Conservation (phyloP, 345 rosid genomes). For the Anacardium occidentale region DNA sequence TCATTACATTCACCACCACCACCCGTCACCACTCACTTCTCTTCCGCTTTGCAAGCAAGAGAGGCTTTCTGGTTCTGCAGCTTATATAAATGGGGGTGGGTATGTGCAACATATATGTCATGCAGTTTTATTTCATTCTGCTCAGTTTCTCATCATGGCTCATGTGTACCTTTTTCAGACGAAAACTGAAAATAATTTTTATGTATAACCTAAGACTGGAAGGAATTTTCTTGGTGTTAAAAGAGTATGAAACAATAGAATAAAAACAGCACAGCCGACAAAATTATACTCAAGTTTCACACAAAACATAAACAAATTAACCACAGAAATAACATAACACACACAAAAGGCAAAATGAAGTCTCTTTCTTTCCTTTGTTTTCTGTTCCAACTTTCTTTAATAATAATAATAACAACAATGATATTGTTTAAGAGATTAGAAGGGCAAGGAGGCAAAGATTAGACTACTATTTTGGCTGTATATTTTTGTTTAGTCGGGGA, state of each 20-base stretch:
- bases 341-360: not conserved
- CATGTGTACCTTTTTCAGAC: not conserved
- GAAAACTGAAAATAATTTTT: too few relatives aligned
- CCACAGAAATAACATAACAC: not conserved
- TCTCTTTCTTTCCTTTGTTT: not conserved
- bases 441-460: not conserved
- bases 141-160: not conserved
- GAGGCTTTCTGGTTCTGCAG: not conserved
- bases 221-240: not conserved
- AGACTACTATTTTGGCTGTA: not conserved
- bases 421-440: not conserved
- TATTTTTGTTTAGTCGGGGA: not conserved
- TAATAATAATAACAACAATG: not conserved
- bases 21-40: not conserved
- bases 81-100: not conserved
- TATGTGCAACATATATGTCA: too few relatives aligned
- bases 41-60: not conserved
- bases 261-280: not conserved
- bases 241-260: not conserved
- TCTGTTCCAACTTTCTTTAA: too few relatives aligned
- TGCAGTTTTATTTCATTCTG: too few relatives aligned
- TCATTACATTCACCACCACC: too few relatives aligned
- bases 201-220: not conserved
- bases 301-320: not conserved
- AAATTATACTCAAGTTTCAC: too few relatives aligned